These are phyloP conservation scores for Cadophora sp. DNA, from an alignment of 2,329 filamentous ascomycete genomes.

Conservation along the genomic window DNA sequence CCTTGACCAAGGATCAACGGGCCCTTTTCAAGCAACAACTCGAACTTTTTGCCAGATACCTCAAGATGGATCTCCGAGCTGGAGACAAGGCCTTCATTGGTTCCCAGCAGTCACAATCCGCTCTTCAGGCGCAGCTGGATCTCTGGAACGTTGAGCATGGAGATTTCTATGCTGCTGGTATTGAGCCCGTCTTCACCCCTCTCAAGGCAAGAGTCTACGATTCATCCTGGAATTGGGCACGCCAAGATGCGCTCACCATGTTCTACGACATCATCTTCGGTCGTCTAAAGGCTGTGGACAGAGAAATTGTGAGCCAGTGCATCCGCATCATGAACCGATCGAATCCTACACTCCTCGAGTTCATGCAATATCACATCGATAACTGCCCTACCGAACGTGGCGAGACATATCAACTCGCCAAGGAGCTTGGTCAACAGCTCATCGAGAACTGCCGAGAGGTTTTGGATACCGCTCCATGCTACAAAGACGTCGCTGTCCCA, in stretches of 20 bases:
- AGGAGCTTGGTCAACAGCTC: conserved; percentile 89
- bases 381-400: conserved; percentile 96
- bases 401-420: conserved; percentile 97
- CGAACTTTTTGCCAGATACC: conserved; percentile 91
- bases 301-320: conserved; percentile 98
- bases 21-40: conserved; percentile 98
- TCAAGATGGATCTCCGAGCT: conserved; percentile 96
- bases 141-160: conserved; percentile 96
- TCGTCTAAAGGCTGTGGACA: conserved; percentile 88
- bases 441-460: conserved; percentile 98
- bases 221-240: conserved; percentile 99
- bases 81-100: conserved; percentile 92
- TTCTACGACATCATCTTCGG: conserved; percentile 99
- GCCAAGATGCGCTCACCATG: conserved; percentile 97
- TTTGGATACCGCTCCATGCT: conserved; percentile 80
- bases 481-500: conserved; percentile 93
- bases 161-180: conserved; percentile 93
- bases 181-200: conserved; percentile 90
- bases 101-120: conserved; percentile 83
- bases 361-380: conserved; percentile 99
- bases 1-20: conserved; percentile 94
- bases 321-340: conserved; percentile 99
- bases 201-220: conserved; percentile 97
- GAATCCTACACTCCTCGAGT: conserved; percentile 92
- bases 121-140: conserved; percentile 91